Evolutionary conservation across 495 filamentous ascomycete genomes (phyloP), one percentile per base, ranked within the genome.

Genomic region (Pseudevernia furfuracea): DNA sequence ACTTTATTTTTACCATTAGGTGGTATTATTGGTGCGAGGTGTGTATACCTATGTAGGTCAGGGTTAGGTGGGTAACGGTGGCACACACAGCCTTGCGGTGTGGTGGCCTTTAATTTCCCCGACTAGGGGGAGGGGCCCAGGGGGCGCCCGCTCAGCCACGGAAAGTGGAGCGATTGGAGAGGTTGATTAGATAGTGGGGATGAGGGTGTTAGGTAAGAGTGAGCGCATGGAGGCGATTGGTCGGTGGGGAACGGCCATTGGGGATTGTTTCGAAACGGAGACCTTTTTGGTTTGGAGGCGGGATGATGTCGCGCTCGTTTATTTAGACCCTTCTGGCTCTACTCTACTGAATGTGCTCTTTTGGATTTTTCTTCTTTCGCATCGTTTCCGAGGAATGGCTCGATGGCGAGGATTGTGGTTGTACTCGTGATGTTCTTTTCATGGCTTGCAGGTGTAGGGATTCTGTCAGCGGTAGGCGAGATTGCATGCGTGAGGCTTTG

Each of bases 21-120:
- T n/a, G n/a, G n/a, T n/a, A n/a, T n/a, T n/a, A n/a, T n/a, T n/a
- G n/a, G n/a, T n/a, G n/a, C n/a, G n/a, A n/a, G n/a, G n/a, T n/a
- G n/a, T n/a, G n/a, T n/a, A n/a, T n/a, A n/a, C n/a, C n/a, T n/a
- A n/a, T n/a, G n/a, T n/a, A n/a, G n/a, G n/a, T n/a, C n/a, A n/a
- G n/a, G n/a, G n/a, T n/a, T n/a, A n/a, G n/a, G n/a, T n/a, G n/a
- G n/a, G n/a, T n/a, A n/a, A n/a, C n/a, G n/a, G n/a, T n/a, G n/a
- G n/a, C n/a, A 10, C 46, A 36, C 62, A 64, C 41, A 64, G 62
- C 62, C 62, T 59, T 37, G 55, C 14, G 55, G 25, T 64, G 32
- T 36, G 39, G 2, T 10, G 30, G 23, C 53, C 55, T 52, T 64
- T 64, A 59, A 59, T 64, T 23, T 59, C 56, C 34, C 19, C 23